Percentiles rank a stretch among this genome's conserved stretches.
Evolutionary conservation across 2,329 filamentous ascomycete species (phyloP).

Genomic region (Epichloe gansuensis): DNA sequence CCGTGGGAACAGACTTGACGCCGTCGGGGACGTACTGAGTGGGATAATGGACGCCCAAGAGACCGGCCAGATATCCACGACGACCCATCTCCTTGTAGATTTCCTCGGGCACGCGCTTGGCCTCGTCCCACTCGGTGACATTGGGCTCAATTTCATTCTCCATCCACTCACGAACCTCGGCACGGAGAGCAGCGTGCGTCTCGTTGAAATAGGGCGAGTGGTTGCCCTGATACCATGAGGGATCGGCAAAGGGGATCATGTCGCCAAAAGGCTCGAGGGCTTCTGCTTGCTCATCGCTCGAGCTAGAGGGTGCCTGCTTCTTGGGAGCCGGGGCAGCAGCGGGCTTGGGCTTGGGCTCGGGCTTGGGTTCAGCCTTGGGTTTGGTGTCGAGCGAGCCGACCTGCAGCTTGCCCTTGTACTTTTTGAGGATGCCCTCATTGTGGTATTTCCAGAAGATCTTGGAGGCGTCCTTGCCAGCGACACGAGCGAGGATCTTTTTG

Average conservation of each 20-base stretch:
- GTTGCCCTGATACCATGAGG: constrained; percentile 88
- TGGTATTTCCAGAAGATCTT: constrained; percentile 65
- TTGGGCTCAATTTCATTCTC: constrained; percentile 80
- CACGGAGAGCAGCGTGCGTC: constrained; percentile 78
- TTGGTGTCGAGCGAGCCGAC: constrained; percentile 84
- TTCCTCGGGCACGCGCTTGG: constrained; percentile 71
- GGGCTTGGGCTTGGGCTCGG: constrained; percentile 20
- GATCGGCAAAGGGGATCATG: constrained; percentile 83
- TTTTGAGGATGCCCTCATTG: constrained; percentile 78
- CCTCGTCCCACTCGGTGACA: constrained; percentile 94
- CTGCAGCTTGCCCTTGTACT: constrained; percentile 65
- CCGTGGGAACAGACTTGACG: constrained; percentile 65
- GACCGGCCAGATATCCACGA: constrained; percentile 81
- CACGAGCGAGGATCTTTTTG: constrained; percentile 51
- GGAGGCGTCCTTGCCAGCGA: constrained; percentile 53
- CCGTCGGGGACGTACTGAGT: constrained; percentile 53
- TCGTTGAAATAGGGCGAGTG: constrained; percentile 96
- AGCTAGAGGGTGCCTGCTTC: constrained; percentile 18
- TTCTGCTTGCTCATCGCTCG: constrained; percentile 41
- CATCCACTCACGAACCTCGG: constrained; percentile 86
- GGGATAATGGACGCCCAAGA: constrained; percentile 75
- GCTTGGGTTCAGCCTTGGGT: constrained; percentile 48
- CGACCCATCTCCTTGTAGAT: constrained; percentile 96
- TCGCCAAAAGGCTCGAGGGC: constrained; percentile 75
- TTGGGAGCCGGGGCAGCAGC: constrained; percentile 17